Conservation (phyloP, 176 grass and related monocot species). For the Elymus sibiricus region DNA sequence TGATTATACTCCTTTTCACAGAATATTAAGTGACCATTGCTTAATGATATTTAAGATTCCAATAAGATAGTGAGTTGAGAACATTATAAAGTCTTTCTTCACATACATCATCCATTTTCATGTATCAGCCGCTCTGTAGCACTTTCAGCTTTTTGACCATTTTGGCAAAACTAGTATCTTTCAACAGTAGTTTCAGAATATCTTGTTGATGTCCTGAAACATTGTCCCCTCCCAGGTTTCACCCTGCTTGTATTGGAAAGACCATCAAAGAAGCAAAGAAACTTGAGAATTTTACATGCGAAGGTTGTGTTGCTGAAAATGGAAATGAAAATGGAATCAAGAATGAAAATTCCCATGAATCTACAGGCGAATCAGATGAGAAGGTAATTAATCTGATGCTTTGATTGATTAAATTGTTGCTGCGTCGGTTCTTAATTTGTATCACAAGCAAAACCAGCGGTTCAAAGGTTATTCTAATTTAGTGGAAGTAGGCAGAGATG, state of each 20-base stretch:
- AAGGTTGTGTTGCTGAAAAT: slow-evolving; percentile 72
- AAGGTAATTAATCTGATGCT: slow-evolving; percentile 52
- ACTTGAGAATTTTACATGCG: slow-evolving; percentile 83
- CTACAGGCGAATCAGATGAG: slow-evolving; percentile 57
- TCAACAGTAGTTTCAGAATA: slow-evolving; percentile 9
- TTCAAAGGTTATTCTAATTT: not conserved
- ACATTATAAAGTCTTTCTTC: not conserved
- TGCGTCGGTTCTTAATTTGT: not conserved
- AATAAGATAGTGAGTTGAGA: not conserved
- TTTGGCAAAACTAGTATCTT: not conserved
- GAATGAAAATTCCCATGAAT: slow-evolving; percentile 51
- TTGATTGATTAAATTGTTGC: not conserved
- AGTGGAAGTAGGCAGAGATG: not conserved
- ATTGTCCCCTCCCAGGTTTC: slow-evolving; percentile 60
- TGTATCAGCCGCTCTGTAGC: not conserved
- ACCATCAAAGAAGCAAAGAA: slow-evolving; percentile 85
- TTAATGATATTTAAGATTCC: not conserved
- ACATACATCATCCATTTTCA: not conserved
- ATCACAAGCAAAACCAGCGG: not conserved
- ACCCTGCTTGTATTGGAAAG: slow-evolving; percentile 87
- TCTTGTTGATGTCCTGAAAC: not conserved
- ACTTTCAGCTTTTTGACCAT: not conserved
- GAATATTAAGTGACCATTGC: not conserved
- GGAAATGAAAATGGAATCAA: slow-evolving; percentile 50
- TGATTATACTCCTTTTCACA: not conserved